Percentiles rank a stretch among this genome's conserved stretches.
Evolutionary conservation across 441 rosid genomes (phyloP).

Genomic region (Corymbia citriodora): DNA sequence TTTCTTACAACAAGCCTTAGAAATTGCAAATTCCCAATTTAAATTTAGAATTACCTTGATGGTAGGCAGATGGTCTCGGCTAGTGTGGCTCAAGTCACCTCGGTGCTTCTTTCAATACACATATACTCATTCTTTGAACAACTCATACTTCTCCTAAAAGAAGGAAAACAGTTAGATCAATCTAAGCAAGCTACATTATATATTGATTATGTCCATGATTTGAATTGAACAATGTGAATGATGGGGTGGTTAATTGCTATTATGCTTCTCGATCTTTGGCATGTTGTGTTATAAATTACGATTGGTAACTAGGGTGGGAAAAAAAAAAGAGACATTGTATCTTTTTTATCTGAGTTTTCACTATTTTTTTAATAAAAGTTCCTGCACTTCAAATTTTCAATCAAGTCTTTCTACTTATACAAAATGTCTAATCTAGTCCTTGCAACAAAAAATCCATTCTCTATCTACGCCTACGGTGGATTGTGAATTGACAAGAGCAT

Average conservation of each 20-base stretch:
- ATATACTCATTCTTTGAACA: slow-evolving; percentile 13
- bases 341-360: neutral
- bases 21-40: neutral
- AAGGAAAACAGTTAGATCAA: neutral
- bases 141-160: slow-evolving; percentile 17
- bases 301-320: no score
- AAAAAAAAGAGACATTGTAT: neutral
- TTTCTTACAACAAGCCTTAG: neutral
- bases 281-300: neutral
- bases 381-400: neutral
- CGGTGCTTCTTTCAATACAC: neutral
- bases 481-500: neutral
- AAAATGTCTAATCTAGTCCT: neutral
- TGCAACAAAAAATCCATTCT: neutral
- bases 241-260: no score
- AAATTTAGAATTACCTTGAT: slow-evolving; percentile 18
- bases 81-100: neutral
- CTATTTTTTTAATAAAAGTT: neutral
- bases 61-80: slow-evolving; percentile 12
- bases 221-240: no score
- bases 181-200: neutral
- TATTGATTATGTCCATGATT: no score
- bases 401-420: neutral
- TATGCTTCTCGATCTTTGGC: no score
- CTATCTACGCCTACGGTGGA: neutral